Conservation (phyloP, 2,329 filamentous ascomycete genomes). For the Alternaria consortialis region DNA sequence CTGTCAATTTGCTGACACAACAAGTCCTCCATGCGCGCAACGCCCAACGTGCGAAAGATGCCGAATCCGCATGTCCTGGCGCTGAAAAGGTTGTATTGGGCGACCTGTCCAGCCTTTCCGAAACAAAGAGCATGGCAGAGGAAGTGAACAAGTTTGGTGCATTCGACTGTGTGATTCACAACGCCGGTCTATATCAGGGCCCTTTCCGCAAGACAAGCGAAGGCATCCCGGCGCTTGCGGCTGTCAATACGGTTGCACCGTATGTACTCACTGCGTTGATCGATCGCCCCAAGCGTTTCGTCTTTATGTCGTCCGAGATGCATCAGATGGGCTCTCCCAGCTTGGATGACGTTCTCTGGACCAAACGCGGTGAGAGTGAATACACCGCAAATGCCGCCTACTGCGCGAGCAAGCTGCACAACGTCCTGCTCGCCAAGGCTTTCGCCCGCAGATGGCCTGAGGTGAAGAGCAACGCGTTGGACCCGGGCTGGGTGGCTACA, state of each 20-base stretch:
- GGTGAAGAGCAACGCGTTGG: conserved; percentile 58
- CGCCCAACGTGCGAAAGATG: conserved; percentile 61
- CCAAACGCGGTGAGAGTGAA: conserved; percentile 44
- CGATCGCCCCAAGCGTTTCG: conserved; percentile 58
- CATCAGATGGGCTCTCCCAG: conserved; percentile 60
- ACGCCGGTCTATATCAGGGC: conserved; percentile 62
- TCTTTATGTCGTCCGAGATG: conserved; percentile 63
- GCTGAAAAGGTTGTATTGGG: conserved; percentile 62
- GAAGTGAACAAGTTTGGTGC: conserved; percentile 60
- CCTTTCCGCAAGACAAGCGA: conserved; percentile 56
- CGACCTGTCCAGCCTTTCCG: conserved; percentile 62
- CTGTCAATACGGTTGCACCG: conserved; percentile 66
- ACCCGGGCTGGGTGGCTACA: conserved; percentile 65
- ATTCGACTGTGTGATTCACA: conserved; percentile 67
- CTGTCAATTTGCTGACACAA: background rate
- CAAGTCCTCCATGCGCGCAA: conserved; percentile 65
- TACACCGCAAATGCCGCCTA: conserved; percentile 57
- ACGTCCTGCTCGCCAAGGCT: conserved; percentile 64
- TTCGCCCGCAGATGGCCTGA: conserved; percentile 59
- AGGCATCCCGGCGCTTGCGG: conserved; percentile 60
- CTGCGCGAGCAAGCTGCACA: conserved; percentile 65
- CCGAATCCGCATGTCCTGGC: conserved; percentile 58
- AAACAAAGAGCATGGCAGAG: conserved; percentile 61
- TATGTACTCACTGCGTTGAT: conserved; percentile 65
- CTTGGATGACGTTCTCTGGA: conserved; percentile 54